These are phyloP conservation scores for Apiosordaria backusii DNA, from an alignment of 495 filamentous ascomycete species.

Conservation along the genomic window DNA sequence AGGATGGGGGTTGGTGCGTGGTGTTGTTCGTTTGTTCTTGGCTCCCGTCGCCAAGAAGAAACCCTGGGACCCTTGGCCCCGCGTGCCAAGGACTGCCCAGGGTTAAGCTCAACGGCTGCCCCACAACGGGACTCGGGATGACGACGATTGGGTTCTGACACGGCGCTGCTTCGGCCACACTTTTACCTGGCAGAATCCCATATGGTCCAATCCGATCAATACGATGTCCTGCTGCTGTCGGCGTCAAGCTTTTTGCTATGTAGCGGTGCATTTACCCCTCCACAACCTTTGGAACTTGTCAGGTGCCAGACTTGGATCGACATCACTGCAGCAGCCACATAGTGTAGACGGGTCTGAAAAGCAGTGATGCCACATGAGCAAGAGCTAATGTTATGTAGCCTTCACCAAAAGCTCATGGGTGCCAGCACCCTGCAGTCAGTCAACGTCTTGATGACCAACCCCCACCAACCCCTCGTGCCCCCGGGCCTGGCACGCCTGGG, in stretches of 20 bases:
- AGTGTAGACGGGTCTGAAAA: too few relatives aligned
- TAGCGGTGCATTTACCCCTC: neutral
- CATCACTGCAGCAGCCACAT: too few relatives aligned
- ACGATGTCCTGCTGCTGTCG: neutral
- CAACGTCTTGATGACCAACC: too few relatives aligned
- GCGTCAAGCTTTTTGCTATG: neutral
- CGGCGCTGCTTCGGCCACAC: constrained; percentile 20
- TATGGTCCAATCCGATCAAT: neutral
- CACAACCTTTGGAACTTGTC: neutral
- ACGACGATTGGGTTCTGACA: neutral
- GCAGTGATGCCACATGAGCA: too few relatives aligned
- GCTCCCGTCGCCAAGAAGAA: neutral
- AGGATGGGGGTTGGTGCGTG: constrained; percentile 24
- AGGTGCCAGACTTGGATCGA: neutral
- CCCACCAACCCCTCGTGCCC: too few relatives aligned
- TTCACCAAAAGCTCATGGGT: too few relatives aligned
- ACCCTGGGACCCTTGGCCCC: neutral
- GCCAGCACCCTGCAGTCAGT: too few relatives aligned
- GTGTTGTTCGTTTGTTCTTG: neutral
- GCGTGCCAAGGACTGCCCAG: neutral
- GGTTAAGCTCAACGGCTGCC: constrained; percentile 2
- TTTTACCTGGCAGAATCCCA: constrained; percentile 2
- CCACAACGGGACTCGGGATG: neutral
- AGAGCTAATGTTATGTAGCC: too few relatives aligned
- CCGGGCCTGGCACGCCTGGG: too few relatives aligned